Evolutionary conservation across 2,329 filamentous ascomycete genomes (phyloP), one percentile per base, ranked within the genome.

Genomic region (Cladosporium austrohemisphaericum): DNA sequence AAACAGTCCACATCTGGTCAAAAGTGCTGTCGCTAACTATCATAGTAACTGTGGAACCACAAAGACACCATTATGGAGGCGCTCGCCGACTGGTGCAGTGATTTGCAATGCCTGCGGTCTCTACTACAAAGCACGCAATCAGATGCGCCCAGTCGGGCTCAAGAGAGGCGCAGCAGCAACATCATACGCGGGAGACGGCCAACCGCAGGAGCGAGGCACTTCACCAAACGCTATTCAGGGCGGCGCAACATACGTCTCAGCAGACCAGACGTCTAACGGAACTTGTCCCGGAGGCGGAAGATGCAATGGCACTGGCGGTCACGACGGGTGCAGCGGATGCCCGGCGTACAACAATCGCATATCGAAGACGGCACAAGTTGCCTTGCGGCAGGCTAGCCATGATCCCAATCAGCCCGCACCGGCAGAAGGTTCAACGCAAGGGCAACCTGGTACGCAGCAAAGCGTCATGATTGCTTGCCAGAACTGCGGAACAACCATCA

Each of bases 31-130:
- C 20, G 20, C 54, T 57, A 49, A 57, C 54, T 19, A 32, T 41
- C 41, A 46, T 57, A 98, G 93, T 66, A 98, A 98, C 70, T 98
- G 93, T 67, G 86, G 85, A 51, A 97, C 93, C 13, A 96, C 90
- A 45, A 84, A 86, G 66, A 98, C 93, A 38, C 93, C 93, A 19
- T 72, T 98, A 29, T 98, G 93, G 93, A 83, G 93, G 65, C 82
- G 93, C 63, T 95, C 92, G 13, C 92, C 92, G 0, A 84, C 91
- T 61, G 93, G 93, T 23, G 86, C 89, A 48, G 96, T 90, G 22
- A 97, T 98, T 52, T 98, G 93, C 72, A 98, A 98, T 70, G 93
- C 93, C 5, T 98, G 93, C 64, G 93, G 93, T 33, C 77, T 98
- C 13, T 98, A 98, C 68, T 76, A 88, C 55, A 97, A 97, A 68